Evolutionary conservation across 108 stramenopile species (phyloP), one percentile per base, ranked within the genome.

Genomic region (Epithemia pelagica): DNA sequence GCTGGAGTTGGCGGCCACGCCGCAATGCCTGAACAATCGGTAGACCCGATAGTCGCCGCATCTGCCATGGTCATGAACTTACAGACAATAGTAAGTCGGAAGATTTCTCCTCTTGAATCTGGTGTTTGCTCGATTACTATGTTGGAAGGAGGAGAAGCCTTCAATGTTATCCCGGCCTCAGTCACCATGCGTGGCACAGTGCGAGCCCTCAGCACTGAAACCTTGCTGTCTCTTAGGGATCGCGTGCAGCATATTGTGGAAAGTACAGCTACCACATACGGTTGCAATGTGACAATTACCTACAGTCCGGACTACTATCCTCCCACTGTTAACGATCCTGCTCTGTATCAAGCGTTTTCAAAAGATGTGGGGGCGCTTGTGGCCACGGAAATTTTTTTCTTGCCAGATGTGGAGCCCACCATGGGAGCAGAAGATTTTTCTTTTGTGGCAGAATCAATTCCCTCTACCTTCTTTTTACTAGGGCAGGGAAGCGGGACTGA

Each of bases 371-470:
- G 86, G 8, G 86, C 81, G 8, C 37, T 88, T 65, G 82, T 93
- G 19, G 61, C 88, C 24, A 68, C 71, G 19, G 68, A 61, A 27
- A 82, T 80, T 2, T 52, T 65, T 2, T 46, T 46, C 15, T 30
- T 82, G 2, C 67, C 66, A 28, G 65, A 71, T 8, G 76, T 85
- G 46, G 86, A 88, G 57, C 92, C 90, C 1, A 93, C 96, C 31
- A 93, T 96, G 91, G 96, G 91, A 7, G 96, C 81, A 2, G 96
- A 96, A 76, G 96, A 96, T 62, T 96, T 96, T 78, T 75, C 83
- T 0, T 96, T 88, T 67, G 59, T 93, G 10, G 89, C 91, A 0
- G 82, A 95, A 52, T 64, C 67, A 20, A 76, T 92, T n/a, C 90
- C 90, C 0, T 72, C 78, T 8, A 82, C 85, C 7, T 95, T 92